Evolutionary conservation across 78 protist genomes (phyloP), one percentile per base, ranked within the genome.

Genomic region (Speleostelium caveatum): DNA sequence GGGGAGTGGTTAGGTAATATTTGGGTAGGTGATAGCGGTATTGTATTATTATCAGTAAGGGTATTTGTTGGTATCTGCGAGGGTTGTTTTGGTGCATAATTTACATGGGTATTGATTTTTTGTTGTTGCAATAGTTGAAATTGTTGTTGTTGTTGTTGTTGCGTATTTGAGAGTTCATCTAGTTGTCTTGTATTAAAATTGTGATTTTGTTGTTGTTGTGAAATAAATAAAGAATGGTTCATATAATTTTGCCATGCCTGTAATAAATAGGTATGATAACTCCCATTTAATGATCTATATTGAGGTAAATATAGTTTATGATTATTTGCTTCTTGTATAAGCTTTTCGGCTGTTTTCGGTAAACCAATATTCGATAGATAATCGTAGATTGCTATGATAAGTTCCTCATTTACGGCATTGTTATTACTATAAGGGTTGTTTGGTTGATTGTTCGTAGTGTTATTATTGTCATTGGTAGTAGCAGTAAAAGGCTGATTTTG

Each of bases 221-320:
- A 12, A 71, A 49, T 24, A 73, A 22, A 22, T 16, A 73, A 73
- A 58, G n/a, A 56, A 32, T 42, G 41, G 30, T 39, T 33, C 38
- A 49, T 36, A 59, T 69, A 83, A 22, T 83, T 28, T 12, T 83
- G 67, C 90, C 90, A 83, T 7, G 78, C 90, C 19, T 69, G 39
- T 41, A 61, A 32, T 24, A 83, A 60, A 58, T 67, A 14, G 38
- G 16, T 56, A 14, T 75, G 39, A 55, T 42, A 65, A 32, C 12
- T 21, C 32, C 21, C 30, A 63, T 62, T 33, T 8, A 42, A 36
- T 8, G 12, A 28, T 68, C 14, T 49, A 56, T 36, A 38, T 26
- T 55, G 10, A 78, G 16, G 10, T 45, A n/a, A n/a, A n/a, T n/a
- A n/a, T n/a, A n/a, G n/a, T n/a, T n/a, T n/a, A n/a, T n/a, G n/a